These are phyloP conservation scores for Metschnikowia sp. DNA, from an alignment of 805 yeast species.

Conservation along the genomic window DNA sequence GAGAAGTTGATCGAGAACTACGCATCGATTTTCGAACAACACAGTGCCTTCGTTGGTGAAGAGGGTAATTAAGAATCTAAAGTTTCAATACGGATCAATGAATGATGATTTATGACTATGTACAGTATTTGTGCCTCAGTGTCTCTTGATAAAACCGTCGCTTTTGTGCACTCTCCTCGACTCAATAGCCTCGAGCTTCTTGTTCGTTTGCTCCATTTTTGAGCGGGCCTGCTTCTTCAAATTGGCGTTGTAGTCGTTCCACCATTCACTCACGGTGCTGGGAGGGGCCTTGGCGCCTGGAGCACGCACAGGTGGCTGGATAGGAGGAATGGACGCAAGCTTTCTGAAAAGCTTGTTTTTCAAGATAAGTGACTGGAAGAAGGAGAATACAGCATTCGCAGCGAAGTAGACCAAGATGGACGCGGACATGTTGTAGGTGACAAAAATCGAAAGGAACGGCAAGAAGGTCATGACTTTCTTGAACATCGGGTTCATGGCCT, in stretches of 20 bases:
- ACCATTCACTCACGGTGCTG: slow-evolving; percentile 36
- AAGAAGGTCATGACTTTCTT: slow-evolving; percentile 65
- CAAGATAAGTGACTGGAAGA: slow-evolving; percentile 66
- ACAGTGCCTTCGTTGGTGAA: not conserved
- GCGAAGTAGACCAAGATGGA: slow-evolving; percentile 85
- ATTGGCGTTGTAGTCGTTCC: slow-evolving; percentile 30
- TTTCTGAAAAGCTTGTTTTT: slow-evolving; percentile 58
- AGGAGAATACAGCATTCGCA: slow-evolving; percentile 71
- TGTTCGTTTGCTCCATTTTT: slow-evolving; percentile 33
- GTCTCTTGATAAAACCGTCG: slow-evolving; percentile 40
- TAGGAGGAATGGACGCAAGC: slow-evolving; percentile 54
- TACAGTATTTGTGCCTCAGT: slow-evolving; percentile 17
- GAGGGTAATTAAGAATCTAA: not conserved
- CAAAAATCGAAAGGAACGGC: slow-evolving; percentile 82
- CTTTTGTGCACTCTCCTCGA: slow-evolving; percentile 29
- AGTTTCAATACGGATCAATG: no score
- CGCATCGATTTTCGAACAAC: slow-evolving; percentile 20
- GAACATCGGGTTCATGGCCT: slow-evolving; percentile 54
- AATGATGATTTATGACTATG: not conserved
- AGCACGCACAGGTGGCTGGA: slow-evolving; percentile 50
- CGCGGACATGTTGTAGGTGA: slow-evolving; percentile 82
- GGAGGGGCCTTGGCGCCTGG: slow-evolving; percentile 28
- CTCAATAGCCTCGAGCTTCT: slow-evolving; percentile 35
- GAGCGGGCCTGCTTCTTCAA: slow-evolving; percentile 31
- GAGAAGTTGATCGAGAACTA: slow-evolving; percentile 48